A percentile compares a stretch with the other conserved stretches of the same genome.
These are phyloP conservation scores for Porcisia deanei DNA, from an alignment of 208 protist genomes.

Conservation along the genomic window DNA sequence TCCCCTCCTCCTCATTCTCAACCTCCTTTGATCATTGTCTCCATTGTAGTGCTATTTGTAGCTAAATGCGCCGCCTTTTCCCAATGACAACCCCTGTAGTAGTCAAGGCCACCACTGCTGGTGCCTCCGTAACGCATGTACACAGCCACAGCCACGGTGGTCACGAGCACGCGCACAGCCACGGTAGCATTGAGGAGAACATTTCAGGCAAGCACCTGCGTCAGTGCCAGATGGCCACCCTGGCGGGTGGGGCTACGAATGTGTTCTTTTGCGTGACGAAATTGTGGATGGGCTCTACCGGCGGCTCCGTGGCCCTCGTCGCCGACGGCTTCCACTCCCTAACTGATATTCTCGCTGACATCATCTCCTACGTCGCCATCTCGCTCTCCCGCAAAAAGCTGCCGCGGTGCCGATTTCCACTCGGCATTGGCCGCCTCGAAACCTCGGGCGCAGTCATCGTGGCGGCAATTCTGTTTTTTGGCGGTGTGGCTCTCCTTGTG, in stretches of 20 bases:
- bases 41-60: conserved; percentile 7
- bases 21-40: neutral
- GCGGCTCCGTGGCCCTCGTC: conserved; percentile 84
- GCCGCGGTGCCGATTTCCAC: conserved; percentile 82
- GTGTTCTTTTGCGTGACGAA: conserved; percentile 82
- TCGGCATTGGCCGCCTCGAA: conserved; percentile 83
- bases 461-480: conserved; percentile 74
- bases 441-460: conserved; percentile 83
- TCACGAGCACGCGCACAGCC: conserved; percentile 45
- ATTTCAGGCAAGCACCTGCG: conserved; percentile 57
- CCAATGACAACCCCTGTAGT: conserved; percentile 21
- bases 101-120: conserved; percentile 9
- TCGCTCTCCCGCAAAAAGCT: conserved; percentile 58
- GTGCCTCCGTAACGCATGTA: neutral
- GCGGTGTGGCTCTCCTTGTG: conserved; percentile 72
- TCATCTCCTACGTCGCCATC: conserved; percentile 77
- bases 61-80: conserved; percentile 41
- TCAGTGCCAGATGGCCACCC: conserved; percentile 73
- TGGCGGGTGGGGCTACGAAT: conserved; percentile 68
- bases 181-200: conserved; percentile 48
- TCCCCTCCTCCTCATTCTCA: neutral
- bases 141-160: conserved; percentile 51
- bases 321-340: conserved; percentile 88
- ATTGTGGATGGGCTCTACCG: conserved; percentile 65
- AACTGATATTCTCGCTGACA: conserved; percentile 81